A percentile compares a stretch with the other conserved stretches of the same genome.
phyloP scores from a whole-genome alignment of 2,329 filamentous ascomycete species.

The Penicillium sp. region DNA sequence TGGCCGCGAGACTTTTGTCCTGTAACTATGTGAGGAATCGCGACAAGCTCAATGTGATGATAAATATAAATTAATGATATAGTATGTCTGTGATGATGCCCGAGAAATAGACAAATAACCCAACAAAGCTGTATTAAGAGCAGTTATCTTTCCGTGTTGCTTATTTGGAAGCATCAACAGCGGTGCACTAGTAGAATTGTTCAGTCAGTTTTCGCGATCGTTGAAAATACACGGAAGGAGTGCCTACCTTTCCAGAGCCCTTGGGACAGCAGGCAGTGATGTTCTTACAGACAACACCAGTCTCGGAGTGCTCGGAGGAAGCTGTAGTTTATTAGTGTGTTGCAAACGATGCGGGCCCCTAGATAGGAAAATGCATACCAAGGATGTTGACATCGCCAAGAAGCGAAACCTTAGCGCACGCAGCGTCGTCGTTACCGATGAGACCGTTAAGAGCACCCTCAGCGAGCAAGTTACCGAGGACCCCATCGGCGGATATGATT shows the following conservation, averaged over 20 bases:
- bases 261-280: constrained; percentile 1
- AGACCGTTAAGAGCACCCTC: constrained; percentile 5
- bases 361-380: background rate
- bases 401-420: background rate
- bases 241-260: background rate
- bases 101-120: background rate
- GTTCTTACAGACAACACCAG: constrained; percentile 1
- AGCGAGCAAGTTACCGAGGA: constrained; percentile 1
- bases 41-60: background rate
- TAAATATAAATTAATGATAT: background rate
- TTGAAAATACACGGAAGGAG: too few species aligned
- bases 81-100: background rate
- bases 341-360: background rate
- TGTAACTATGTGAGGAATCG: background rate
- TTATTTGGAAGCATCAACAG: background rate
- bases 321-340: background rate
- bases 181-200: background rate
- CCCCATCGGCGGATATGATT: background rate
- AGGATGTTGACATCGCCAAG: constrained; percentile 3
- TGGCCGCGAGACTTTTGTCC: too few species aligned
- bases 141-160: background rate
- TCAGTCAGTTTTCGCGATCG: background rate
- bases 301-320: background rate
- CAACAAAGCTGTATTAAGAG: background rate
- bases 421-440: constrained; percentile 2